Percentiles rank a stretch among this genome's conserved stretches.
Evolutionary conservation across 768 basidiomycete species (phyloP).

Genomic region (Serendipita sp.): DNA sequence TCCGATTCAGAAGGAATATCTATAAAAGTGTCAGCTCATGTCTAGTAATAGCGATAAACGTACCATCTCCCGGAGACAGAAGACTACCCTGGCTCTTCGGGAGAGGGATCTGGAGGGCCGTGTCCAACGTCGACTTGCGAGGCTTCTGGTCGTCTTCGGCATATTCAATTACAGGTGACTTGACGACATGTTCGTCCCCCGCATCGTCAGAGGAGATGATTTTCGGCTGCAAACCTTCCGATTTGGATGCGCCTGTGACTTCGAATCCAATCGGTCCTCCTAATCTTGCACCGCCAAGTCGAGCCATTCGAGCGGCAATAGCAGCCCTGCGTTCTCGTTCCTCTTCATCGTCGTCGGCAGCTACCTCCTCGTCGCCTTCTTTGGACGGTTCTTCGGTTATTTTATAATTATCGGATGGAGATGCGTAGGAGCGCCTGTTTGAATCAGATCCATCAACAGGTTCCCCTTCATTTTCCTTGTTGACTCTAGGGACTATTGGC

Average conservation of each 20-base stretch:
- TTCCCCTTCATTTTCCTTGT: background rate
- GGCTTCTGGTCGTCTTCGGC: background rate
- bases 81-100: conserved; percentile 7
- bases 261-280: conserved; percentile 33
- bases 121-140: background rate
- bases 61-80: background rate
- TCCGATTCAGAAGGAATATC: background rate
- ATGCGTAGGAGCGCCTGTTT: too few relatives aligned
- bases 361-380: background rate
- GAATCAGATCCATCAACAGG: background rate
- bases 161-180: too few relatives aligned
- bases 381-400: background rate
- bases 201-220: background rate
- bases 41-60: background rate
- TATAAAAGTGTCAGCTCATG: background rate
- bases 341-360: conserved; percentile 22
- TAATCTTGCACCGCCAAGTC: conserved; percentile 68
- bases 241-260: background rate
- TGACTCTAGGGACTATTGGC: conserved; percentile 8
- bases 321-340: conserved; percentile 68
- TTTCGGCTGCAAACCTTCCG: background rate
- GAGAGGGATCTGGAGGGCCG: background rate
- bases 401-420: background rate
- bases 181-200: background rate
- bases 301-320: conserved; percentile 85